Evolutionary conservation across 1,284 basidiomycete genomes (phyloP), one percentile per base, ranked within the genome.

Genomic region (Termitomyces sp.): DNA sequence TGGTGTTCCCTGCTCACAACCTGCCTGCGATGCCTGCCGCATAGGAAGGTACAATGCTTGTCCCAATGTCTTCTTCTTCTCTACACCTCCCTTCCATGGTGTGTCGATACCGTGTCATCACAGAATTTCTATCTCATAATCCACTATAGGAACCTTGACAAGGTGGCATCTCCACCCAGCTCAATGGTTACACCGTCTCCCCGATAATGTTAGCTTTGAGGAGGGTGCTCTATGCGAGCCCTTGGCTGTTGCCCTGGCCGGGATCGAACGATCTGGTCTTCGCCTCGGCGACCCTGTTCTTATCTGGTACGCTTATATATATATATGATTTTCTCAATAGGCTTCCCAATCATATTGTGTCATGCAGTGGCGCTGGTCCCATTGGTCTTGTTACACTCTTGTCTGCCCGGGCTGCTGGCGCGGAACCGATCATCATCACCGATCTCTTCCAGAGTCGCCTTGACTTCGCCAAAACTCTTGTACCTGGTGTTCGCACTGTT

Each of bases 321-420:
- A 21, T 19, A 7, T 18, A 21, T 19, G 5, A 21, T 24, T 5
- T 24, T 16, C 3, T 30, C 5, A 7, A 26, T n/a, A 11, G 1
- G 4, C 19, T 24, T 21, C 30, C 9, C 45, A 16, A 37, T 37
- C 38, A n/a, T 35, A 33, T 39, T 39, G 8, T 35, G 1, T 35
- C 4, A 8, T 33, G 6, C 46, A 83, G 80, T 59, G 82, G 81
- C 51, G 91, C 93, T 31, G 93, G 93, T 13, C 93, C 93, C 0
- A 93, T 95, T 54, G 92, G 93, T 8, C 75, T 96, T 19, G 76
- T 93, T 40, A 78, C 82, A 41, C 81, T 92, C 55, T 84, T 90
- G 11, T 87, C 90, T 42, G 87, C 88, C 24, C 82, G 86, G 59
- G 91, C 88, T 24, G 80, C 90, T 44, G 90, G 90, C 1, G 91